Conservation (phyloP, 2,329 filamentous ascomycete genomes). For the Stemphylium beticola region DNA sequence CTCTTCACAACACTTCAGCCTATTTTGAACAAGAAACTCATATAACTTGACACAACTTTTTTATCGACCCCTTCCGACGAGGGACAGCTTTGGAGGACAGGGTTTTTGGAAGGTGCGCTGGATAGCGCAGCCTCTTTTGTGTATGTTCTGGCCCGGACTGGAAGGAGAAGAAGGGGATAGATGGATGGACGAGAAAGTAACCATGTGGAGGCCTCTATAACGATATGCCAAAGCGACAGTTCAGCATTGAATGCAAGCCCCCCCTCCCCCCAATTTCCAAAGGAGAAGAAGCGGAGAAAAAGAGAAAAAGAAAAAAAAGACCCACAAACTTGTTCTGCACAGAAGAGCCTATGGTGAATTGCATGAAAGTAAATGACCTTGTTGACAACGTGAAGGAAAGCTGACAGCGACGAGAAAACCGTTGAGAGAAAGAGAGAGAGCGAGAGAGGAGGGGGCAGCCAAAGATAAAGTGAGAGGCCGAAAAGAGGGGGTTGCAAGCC, state of each 20-base stretch:
- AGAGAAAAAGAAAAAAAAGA: not conserved
- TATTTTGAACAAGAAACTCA: conserved; percentile 23
- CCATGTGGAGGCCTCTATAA: not conserved
- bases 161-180: not conserved
- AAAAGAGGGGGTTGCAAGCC: not conserved
- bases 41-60: conserved; percentile 20
- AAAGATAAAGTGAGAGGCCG: not conserved
- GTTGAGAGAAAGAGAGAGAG: not conserved
- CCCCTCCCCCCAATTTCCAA: not conserved
- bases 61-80: not conserved
- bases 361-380: not conserved
- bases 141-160: not conserved
- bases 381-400: not conserved
- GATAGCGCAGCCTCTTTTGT: conserved; percentile 5
- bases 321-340: too few species aligned
- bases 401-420: not conserved
- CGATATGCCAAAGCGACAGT: not conserved
- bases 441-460: not conserved
- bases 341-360: not conserved
- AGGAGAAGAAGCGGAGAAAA: not conserved
- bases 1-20: conserved; percentile 19
- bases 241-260: not conserved
- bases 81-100: not conserved
- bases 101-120: not conserved
- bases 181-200: not conserved